Base-by-base conservation (phyloP, 2,329 filamentous ascomycete species). In the Alternaria dauci region DNA sequence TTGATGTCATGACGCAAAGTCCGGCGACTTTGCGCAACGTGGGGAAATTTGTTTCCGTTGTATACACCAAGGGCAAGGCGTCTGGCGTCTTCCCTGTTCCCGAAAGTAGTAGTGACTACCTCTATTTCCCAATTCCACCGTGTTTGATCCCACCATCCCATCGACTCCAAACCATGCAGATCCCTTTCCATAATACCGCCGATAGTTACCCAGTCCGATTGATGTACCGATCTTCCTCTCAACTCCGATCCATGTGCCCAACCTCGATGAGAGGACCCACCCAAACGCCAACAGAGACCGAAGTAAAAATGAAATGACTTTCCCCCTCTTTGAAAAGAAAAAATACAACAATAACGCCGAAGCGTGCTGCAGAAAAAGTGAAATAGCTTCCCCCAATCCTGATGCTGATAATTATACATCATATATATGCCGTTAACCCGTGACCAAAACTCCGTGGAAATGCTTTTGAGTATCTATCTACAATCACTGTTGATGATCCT, bases 331-430 rank as follows among this genome's bases (percentile, higher is more conserved):
- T n/a, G 9, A 16, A 26, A 20, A 30, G 9, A 16, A 18, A 20
- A 30, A 30, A 28, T 18, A 36, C 26, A 34, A 50, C 1, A 44
- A 46, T 44, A 50, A 54, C 38, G 39, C 50, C 54, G 55, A 46
- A 61, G 58, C 26, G 26, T 34, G 59, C 52, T 54, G 46, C 50
- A 23, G 61, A 68, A 76, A 76, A 78, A 76, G 66, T 67, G 67
- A 76, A 77, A 76, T 74, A 73, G 67, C 69, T 73, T 63, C 72
- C 71, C 74, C 69, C 69, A 57, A 66, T 55, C 62, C 67, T 55
- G 46, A 28, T 62, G 58, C 66, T 63, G 54, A 50, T 59, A 60
- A 59, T 61, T 42, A 61, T 65, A 59, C 65, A 65, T 70, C 65
- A 71, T 66, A 67, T 50, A 66, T 65, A 46, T 52, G 58, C 54